phyloP scores from a whole-genome alignment of 1,139 yeast genomes.

The Blastobotrys proliferans region DNA sequence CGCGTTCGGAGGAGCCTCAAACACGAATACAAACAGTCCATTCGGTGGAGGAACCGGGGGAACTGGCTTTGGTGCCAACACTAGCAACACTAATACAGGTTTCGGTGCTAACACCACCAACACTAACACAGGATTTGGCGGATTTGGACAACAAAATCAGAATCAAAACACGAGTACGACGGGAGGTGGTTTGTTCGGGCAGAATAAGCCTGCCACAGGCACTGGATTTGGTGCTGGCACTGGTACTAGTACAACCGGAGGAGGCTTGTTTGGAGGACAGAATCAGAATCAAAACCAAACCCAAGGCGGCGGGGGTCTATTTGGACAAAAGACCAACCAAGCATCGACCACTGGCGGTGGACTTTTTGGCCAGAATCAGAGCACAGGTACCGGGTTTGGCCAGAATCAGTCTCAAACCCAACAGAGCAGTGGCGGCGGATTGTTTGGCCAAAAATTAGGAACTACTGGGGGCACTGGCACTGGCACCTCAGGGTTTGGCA shows the following conservation, averaged over 20 bases:
- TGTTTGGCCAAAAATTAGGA: conserved; percentile 1
- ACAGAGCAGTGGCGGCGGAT: conserved; percentile 19
- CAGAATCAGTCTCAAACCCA: conserved; percentile 22
- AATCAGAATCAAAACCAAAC: conserved; percentile 8
- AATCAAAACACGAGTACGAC: conserved; percentile 9
- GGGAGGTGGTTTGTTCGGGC: conserved; percentile 24
- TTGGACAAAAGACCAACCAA: conserved; percentile 17
- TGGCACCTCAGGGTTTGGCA: background rate
- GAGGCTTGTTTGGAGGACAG: conserved; percentile 34
- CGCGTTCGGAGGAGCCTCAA: background rate
- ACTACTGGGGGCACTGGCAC: background rate
- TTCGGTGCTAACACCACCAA: conserved; percentile 5
- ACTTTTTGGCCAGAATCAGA: conserved; percentile 27
- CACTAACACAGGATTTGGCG: conserved; percentile 22
- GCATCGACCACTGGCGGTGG: conserved; percentile 21
- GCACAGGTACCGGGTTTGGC: conserved; percentile 13
- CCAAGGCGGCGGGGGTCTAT: conserved; percentile 25
- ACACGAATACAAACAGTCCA: conserved; percentile 1
- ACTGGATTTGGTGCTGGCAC: conserved; percentile 11
- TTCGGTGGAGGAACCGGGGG: conserved; percentile 8
- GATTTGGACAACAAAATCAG: conserved; percentile 14
- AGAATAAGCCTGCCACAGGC: background rate
- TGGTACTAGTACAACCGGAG: conserved; percentile 12
- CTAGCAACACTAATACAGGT: background rate
- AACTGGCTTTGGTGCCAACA: conserved; percentile 17